Percentiles rank a stretch among this genome's conserved stretches.
Conservation (phyloP, 495 filamentous ascomycete genomes). For the Aspergillus sclerotioniger region DNA sequence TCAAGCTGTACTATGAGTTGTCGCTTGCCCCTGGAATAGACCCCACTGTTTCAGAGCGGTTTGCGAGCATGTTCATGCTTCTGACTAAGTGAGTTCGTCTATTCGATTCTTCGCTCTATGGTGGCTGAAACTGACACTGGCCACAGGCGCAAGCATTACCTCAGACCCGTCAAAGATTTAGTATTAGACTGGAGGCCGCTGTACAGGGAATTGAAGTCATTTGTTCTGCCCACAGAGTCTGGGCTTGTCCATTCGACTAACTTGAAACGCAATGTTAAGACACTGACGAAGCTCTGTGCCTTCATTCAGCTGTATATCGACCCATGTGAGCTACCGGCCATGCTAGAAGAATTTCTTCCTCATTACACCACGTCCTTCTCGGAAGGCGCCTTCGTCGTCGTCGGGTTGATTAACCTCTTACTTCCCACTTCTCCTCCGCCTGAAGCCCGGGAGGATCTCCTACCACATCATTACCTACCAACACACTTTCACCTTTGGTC, state of each 20-base stretch:
- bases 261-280: conserved; percentile 66
- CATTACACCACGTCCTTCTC: conserved; percentile 92
- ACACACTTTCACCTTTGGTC: conserved; percentile 97
- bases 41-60: conserved; percentile 75
- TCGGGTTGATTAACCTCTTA: conserved; percentile 78
- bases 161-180: conserved; percentile 86
- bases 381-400: conserved; percentile 83
- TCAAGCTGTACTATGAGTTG: conserved; percentile 92
- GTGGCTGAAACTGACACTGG: conserved; percentile 27
- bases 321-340: conserved; percentile 75
- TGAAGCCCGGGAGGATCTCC: conserved; percentile 63
- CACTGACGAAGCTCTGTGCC: conserved; percentile 80
- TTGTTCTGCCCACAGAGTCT: conserved; percentile 82
- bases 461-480: conserved; percentile 81
- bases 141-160: conserved; percentile 86
- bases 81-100: conserved; percentile 71
- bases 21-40: conserved; percentile 89
- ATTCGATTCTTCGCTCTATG: not conserved
- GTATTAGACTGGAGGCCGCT: conserved; percentile 87
- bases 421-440: conserved; percentile 82
- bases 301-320: conserved; percentile 93
- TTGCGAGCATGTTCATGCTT: conserved; percentile 93
- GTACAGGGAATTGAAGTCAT: conserved; percentile 83
- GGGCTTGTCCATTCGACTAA: conserved; percentile 62
- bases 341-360: conserved; percentile 94